Base-by-base conservation (phyloP, 768 basidiomycete genomes). In the Russula sp. region DNA sequence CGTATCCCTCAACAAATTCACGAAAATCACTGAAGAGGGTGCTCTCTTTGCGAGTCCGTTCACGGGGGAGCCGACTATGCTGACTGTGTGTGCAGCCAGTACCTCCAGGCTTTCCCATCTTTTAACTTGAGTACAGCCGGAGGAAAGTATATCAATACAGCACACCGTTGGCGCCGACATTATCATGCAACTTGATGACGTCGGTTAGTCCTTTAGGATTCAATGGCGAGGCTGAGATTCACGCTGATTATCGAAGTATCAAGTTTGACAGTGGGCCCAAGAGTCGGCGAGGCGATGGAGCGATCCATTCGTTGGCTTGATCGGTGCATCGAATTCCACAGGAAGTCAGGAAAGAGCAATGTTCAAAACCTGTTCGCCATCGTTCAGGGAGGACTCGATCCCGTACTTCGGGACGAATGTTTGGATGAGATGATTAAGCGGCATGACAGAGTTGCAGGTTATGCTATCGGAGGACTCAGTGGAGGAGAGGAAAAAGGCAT, bases 141-240 rank as follows among this genome's bases (percentile, higher is more conserved):
- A 96, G 74, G 88, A 93, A 76, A 91, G 89, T 68, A 93, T 95
- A 45, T 83, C 85, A 16, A 88, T 93, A 68, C 92, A 96, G 70
- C 93, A 96, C 69, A 79, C 87, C 8, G 93, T 96, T 46, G 92
- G 93, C 6, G 90, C 87, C 32, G 93, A 96, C 70, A 96, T 96
- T 62, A 92, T 96, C 63, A 95, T 96, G 93, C 93, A 92, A 71
- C 79, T 93, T 18, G 92, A 94, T 71, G 92, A 94, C 73, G 92
- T 94, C 54, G 90, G 90, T 87, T 68, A 71, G 85, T 75, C 47
- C 41, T 52, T 57, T 29, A 0, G 41, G 38, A 6, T 14, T 43
- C 39, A 36, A 2, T n/a, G 36, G 8, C 11, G 35, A 32, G 22
- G 20, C 8, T n/a, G 14, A 20, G 14, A 14, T 57, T 38, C 43